Evolutionary conservation across 306 rosid species (phyloP).

Genomic region (Medicago arabica): DNA sequence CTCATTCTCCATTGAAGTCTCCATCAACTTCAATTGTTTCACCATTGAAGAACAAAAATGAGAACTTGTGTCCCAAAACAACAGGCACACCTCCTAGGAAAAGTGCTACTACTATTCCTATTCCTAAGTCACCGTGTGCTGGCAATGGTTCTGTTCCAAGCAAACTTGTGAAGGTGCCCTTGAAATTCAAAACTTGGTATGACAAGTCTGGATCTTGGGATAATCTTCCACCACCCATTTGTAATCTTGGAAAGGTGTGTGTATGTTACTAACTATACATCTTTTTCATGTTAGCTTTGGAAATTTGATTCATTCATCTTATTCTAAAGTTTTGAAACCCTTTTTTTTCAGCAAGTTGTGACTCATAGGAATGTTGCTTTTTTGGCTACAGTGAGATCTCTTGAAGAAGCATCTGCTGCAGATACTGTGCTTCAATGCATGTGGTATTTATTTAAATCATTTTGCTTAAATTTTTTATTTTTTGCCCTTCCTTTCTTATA

Average conservation of each 20-base stretch:
- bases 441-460: slow-evolving; percentile 50
- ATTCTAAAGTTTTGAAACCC: not conserved
- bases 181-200: slow-evolving; percentile 48
- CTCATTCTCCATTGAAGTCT: slow-evolving; percentile 48
- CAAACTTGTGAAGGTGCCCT: slow-evolving; percentile 58
- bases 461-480: slow-evolving; percentile 3
- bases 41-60: slow-evolving; percentile 58
- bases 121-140: slow-evolving; percentile 27
- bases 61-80: slow-evolving; percentile 48
- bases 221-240: slow-evolving; percentile 52
- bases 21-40: slow-evolving; percentile 47
- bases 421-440: slow-evolving; percentile 63
- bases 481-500: not conserved
- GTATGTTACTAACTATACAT: not conserved
- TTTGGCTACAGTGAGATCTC: slow-evolving; percentile 57
- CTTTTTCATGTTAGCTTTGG: not conserved
- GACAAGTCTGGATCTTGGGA: slow-evolving; percentile 56
- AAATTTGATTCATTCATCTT: not conserved
- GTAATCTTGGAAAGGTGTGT: slow-evolving; percentile 69
- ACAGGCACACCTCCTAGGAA: slow-evolving; percentile 38
- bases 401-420: slow-evolving; percentile 75
- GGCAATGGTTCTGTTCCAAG: slow-evolving; percentile 25
- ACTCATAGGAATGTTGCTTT: slow-evolving; percentile 54
- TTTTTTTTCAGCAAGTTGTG: slow-evolving; percentile 58
- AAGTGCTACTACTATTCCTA: slow-evolving; percentile 23